phyloP scores from a whole-genome alignment of 345 rosid species.

The Combretum micranthum region DNA sequence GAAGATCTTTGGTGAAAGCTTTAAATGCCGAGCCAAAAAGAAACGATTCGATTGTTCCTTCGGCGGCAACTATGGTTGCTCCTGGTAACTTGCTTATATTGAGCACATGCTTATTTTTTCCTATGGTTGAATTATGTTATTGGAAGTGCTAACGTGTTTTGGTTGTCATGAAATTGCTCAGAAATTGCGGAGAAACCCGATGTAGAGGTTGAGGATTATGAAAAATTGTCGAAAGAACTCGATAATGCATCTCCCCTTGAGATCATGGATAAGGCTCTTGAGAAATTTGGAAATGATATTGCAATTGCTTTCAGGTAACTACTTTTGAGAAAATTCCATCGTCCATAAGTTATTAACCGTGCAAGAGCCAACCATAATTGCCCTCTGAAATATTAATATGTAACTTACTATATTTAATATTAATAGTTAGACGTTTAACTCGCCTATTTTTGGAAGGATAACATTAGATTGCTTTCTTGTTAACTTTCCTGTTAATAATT shows the following conservation, averaged over 20 bases:
- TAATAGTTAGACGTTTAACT: no score
- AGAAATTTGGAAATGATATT: slow-evolving; percentile 70
- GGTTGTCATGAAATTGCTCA: slow-evolving; percentile 17
- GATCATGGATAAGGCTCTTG: slow-evolving; percentile 84
- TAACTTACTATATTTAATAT: no score
- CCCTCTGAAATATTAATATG: no score
- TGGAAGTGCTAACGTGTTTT: no score
- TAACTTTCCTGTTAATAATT: not conserved
- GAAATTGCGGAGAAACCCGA: slow-evolving; percentile 55
- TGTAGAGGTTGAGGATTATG: slow-evolving; percentile 41
- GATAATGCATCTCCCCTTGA: slow-evolving; percentile 76
- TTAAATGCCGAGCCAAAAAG: slow-evolving; percentile 53
- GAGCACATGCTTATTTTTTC: no score
- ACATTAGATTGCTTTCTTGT: not conserved
- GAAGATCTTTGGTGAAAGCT: slow-evolving; percentile 36
- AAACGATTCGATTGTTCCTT: slow-evolving; percentile 38
- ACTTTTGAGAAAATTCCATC: not conserved
- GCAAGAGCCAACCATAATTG: no score
- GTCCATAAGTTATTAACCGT: slow-evolving; percentile 1
- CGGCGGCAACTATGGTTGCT: slow-evolving; percentile 47
- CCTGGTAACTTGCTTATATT: slow-evolving; percentile 39
- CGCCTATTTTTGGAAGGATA: no score
- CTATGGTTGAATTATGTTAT: no score
- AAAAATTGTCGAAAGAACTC: slow-evolving; percentile 51
- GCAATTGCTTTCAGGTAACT: slow-evolving; percentile 93